phyloP scores from a whole-genome alignment of 176 grass and related monocot species.

The Carex pumila region DNA sequence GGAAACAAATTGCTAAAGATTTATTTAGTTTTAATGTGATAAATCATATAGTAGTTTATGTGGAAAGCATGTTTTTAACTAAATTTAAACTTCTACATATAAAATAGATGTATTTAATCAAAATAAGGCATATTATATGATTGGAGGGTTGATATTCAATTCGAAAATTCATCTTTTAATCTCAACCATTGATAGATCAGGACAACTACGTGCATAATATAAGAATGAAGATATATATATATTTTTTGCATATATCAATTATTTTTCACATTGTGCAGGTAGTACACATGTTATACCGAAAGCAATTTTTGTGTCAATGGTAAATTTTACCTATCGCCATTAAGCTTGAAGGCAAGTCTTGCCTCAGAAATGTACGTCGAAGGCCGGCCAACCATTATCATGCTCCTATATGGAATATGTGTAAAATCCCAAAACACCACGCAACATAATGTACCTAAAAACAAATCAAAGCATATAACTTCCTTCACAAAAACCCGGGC shows the following conservation, averaged over 20 bases:
- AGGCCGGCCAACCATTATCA: constrained; percentile 18
- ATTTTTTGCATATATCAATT: not conserved
- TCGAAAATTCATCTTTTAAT: no score
- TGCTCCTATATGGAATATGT: constrained; percentile 64
- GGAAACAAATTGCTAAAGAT: no score
- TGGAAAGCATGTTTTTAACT: no score
- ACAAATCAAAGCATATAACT: not conserved
- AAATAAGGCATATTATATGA: no score
- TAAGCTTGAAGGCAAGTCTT: constrained; percentile 49
- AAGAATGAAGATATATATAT: no score
- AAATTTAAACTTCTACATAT: no score
- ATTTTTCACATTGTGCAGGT: not conserved
- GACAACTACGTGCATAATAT: no score
- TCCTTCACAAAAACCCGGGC: not conserved
- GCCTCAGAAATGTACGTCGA: constrained; percentile 34
- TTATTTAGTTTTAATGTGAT: no score
- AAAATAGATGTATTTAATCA: no score
- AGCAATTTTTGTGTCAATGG: not conserved
- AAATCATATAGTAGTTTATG: no score
- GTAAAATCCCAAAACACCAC: constrained; percentile 72
- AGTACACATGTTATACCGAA: not conserved
- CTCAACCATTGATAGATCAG: no score
- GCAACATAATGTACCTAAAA: constrained; percentile 53
- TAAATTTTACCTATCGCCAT: constrained; percentile 26
- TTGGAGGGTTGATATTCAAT: no score